These are phyloP conservation scores for Phalaenopsis equestris DNA, from an alignment of 106 monocot species.

Conservation along the genomic window DNA sequence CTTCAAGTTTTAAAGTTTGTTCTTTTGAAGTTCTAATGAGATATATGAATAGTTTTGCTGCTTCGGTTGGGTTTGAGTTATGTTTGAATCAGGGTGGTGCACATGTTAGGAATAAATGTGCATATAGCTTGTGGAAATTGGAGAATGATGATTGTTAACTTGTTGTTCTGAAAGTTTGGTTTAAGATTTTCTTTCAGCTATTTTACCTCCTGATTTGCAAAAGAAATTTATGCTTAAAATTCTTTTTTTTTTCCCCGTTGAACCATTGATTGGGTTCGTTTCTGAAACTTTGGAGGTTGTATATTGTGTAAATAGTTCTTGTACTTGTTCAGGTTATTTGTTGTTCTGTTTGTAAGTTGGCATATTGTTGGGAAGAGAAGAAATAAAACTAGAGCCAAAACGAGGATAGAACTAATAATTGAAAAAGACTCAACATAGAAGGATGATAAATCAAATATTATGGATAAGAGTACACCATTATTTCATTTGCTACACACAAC, in stretches of 20 bases:
- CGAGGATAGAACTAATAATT: not conserved
- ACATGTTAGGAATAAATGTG: not conserved
- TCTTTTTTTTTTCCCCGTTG: not conserved
- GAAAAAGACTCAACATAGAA: not conserved
- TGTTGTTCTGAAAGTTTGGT: not conserved
- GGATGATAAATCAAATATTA: too few species aligned
- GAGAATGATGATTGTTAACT: not conserved
- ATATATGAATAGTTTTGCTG: not conserved
- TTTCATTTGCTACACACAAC: too few species aligned
- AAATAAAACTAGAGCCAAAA: not conserved
- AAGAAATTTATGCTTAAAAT: not conserved
- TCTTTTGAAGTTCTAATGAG: not conserved
- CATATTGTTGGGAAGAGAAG: not conserved
- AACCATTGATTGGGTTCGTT: not conserved
- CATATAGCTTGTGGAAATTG: not conserved
- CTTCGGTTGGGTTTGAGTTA: not conserved
- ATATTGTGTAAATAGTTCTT: not conserved
- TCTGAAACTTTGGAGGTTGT: not conserved
- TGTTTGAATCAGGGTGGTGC: not conserved
- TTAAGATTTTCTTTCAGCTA: not conserved
- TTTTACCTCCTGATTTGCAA: not conserved
- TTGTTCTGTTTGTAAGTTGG: not conserved
- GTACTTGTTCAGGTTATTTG: not conserved
- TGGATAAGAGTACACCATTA: too few species aligned
- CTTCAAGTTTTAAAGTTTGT: not conserved